Evolutionary conservation across 306 rosid species (phyloP).

Genomic region (Prinsepia uniflora): DNA sequence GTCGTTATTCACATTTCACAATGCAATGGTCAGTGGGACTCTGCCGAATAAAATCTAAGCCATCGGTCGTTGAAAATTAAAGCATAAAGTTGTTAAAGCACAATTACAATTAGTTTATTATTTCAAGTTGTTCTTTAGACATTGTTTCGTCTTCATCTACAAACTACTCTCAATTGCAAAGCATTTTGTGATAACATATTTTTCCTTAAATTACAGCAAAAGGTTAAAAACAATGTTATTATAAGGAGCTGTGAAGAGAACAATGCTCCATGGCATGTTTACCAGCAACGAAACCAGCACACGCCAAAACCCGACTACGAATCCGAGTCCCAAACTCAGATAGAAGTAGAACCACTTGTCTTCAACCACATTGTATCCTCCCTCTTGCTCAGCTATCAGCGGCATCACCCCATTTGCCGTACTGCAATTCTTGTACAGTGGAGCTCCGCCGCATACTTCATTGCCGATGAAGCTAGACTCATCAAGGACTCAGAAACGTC

Average conservation of each 20-base stretch:
- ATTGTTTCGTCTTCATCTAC: too few relatives aligned
- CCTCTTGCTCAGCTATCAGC: background rate
- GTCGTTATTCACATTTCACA: too few relatives aligned
- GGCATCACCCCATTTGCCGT: background rate
- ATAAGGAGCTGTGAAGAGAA: background rate
- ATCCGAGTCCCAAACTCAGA: background rate
- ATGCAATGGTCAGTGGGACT: too few relatives aligned
- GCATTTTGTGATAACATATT: too few relatives aligned
- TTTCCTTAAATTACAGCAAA: background rate
- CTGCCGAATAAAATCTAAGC: too few relatives aligned
- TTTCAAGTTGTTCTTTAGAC: too few relatives aligned
- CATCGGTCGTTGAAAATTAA: too few relatives aligned
- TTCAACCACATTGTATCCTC: background rate
- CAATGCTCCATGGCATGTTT: background rate
- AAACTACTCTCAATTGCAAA: too few relatives aligned
- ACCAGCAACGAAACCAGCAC: background rate
- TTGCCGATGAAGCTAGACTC: background rate
- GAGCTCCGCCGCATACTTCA: background rate
- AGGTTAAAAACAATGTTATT: background rate
- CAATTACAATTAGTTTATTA: too few relatives aligned
- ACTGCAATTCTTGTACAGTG: background rate
- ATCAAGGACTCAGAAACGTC: background rate
- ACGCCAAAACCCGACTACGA: background rate
- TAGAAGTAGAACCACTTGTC: conserved; percentile 6
- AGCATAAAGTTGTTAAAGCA: too few relatives aligned